phyloP scores from a whole-genome alignment of 768 basidiomycete species.

The Pulveroboletus sp. region DNA sequence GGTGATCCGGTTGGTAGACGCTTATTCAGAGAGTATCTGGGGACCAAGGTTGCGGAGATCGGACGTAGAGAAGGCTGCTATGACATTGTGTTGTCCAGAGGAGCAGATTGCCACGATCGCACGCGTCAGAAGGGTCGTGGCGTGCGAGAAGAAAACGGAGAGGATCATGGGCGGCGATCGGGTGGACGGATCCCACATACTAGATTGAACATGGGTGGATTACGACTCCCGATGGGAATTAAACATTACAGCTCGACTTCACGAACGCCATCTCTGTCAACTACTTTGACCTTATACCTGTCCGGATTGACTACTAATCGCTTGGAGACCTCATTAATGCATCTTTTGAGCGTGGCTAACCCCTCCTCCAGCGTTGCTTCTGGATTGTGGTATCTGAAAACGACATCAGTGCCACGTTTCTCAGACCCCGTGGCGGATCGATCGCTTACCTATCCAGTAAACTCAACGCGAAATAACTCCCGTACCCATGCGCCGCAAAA shows the following conservation, averaged over 20 bases:
- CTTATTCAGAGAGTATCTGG: constrained; percentile 57
- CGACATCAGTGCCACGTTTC: neutral
- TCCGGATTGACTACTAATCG: constrained; percentile 76
- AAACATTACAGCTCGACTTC: constrained; percentile 62
- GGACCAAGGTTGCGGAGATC: constrained; percentile 47
- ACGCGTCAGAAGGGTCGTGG: constrained; percentile 38
- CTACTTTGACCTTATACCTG: constrained; percentile 84
- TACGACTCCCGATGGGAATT: constrained; percentile 1
- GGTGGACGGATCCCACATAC: constrained; percentile 28
- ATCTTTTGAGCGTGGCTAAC: constrained; percentile 75
- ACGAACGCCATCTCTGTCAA: constrained; percentile 87
- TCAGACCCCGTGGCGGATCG: neutral
- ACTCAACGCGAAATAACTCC: constrained; percentile 86
- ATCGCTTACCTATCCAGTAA: constrained; percentile 77
- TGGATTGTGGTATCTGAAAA: constrained; percentile 81
- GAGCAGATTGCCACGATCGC: constrained; percentile 21
- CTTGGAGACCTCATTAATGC: constrained; percentile 85
- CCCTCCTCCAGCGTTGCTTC: constrained; percentile 84
- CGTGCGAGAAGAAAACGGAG: constrained; percentile 51
- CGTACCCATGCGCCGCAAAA: constrained; percentile 95
- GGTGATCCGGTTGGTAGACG: constrained; percentile 46
- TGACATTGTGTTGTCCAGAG: constrained; percentile 6
- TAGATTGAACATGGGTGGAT: constrained; percentile 13
- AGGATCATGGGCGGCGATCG: constrained; percentile 53
- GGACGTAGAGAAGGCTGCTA: constrained; percentile 41